These are phyloP conservation scores for Malassezia equina DNA, from an alignment of 1,284 basidiomycete species.

Conservation along the genomic window DNA sequence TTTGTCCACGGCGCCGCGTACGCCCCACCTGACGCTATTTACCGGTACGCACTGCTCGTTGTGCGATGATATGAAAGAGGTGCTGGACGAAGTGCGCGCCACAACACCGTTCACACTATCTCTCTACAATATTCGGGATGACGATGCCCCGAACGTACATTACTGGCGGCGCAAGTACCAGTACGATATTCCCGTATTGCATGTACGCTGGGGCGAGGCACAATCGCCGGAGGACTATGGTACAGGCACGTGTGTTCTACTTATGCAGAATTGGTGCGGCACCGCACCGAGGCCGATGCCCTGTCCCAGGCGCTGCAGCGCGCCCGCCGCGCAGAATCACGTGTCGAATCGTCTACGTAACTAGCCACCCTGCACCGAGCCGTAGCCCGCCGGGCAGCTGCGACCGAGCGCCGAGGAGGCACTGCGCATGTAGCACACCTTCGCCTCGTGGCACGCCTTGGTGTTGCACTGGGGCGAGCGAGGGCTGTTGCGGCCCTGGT, in stretches of 20 bases:
- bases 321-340: background rate
- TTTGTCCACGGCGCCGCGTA: background rate
- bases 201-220: conserved; percentile 19
- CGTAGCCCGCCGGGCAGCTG: conserved; percentile 59
- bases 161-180: conserved; percentile 44
- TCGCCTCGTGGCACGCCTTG: conserved; percentile 58
- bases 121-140: conserved; percentile 43
- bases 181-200: conserved; percentile 44
- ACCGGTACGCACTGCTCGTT: conserved; percentile 42
- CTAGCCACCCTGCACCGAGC: conserved; percentile 56
- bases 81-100: conserved; percentile 18
- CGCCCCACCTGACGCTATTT: conserved; percentile 30
- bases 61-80: conserved; percentile 34
- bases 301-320: conserved; percentile 6
- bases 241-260: background rate
- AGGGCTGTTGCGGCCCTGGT: conserved; percentile 61
- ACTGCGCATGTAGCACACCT: conserved; percentile 69
- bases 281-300: conserved; percentile 3
- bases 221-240: conserved; percentile 2
- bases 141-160: conserved; percentile 23
- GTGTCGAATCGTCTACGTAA: background rate
- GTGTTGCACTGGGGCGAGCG: conserved; percentile 55
- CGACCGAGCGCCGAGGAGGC: conserved; percentile 56
- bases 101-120: conserved; percentile 23
- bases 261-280: conserved; percentile 10